Evolutionary conservation across 2,329 filamentous ascomycete genomes (phyloP).

Genomic region (Aspergillus hiratsukae): DNA sequence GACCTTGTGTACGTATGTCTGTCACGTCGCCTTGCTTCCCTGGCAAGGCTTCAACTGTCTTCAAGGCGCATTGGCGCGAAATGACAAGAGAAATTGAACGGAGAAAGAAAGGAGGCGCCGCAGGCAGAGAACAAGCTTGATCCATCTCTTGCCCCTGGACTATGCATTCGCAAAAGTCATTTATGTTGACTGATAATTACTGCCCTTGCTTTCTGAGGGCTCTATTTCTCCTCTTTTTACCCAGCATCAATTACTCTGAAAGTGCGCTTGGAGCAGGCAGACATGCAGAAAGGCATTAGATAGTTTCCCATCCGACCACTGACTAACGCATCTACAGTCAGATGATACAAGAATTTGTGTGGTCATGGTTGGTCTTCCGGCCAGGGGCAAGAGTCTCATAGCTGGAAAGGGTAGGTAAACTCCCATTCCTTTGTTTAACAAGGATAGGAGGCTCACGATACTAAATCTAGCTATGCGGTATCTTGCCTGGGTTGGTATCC

Average conservation of each 20-base stretch:
- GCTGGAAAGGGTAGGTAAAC: conserved; percentile 80
- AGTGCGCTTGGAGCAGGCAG: background rate
- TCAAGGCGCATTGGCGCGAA: background rate
- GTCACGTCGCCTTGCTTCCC: background rate
- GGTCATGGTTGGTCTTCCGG: conserved; percentile 96
- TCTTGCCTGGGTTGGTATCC: conserved; percentile 92
- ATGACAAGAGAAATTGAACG: background rate
- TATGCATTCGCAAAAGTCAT: background rate
- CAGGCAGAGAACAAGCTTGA: background rate
- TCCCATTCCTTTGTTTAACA: background rate
- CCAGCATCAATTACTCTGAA: background rate
- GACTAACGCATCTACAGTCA: conserved; percentile 61
- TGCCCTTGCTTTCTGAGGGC: background rate
- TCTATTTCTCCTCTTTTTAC: background rate
- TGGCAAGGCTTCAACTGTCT: background rate
- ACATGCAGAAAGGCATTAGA: background rate
- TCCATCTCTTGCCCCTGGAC: background rate
- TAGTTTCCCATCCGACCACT: background rate
- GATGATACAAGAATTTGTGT: conserved; percentile 97
- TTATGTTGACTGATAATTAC: background rate
- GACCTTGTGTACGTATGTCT: background rate
- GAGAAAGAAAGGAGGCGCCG: background rate
- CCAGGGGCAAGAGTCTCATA: conserved; percentile 94
- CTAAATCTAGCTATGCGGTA: conserved; percentile 73
- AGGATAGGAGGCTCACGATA: background rate